Conservation (phyloP, 306 rosid genomes). For the Quercus rubra region DNA sequence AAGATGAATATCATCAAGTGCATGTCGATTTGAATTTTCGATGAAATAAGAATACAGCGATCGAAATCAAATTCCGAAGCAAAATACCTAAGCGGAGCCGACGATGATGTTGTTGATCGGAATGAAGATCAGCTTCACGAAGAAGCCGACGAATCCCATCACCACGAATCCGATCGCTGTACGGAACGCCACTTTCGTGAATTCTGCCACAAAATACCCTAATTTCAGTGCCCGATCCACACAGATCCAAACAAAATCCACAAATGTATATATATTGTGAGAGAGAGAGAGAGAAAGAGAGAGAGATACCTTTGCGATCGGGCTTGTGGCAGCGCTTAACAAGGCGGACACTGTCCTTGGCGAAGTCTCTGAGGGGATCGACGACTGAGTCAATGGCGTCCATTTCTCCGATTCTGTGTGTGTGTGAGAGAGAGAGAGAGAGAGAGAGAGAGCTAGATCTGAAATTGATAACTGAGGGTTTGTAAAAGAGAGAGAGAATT, state of each 20-base stretch:
- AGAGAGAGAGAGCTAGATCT: slow-evolving; percentile 23
- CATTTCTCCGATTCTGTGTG: slow-evolving; percentile 1
- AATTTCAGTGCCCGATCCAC: neutral
- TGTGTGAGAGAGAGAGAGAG: slow-evolving; percentile 5
- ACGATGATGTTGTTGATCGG: slow-evolving; percentile 30
- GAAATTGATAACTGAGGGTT: neutral
- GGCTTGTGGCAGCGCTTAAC: slow-evolving; percentile 30
- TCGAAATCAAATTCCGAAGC: neutral
- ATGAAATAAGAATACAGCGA: neutral
- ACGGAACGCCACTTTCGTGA: slow-evolving; percentile 24
- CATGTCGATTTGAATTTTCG: neutral
- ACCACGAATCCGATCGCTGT: slow-evolving; percentile 28
- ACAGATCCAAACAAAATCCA: neutral
- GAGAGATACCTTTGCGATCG: slow-evolving; percentile 17
- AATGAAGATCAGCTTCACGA: slow-evolving; percentile 28
- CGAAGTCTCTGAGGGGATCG: slow-evolving; percentile 30
- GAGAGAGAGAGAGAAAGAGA: neutral
- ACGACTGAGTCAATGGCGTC: slow-evolving; percentile 26
- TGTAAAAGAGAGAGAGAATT: neutral
- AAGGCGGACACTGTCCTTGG: slow-evolving; percentile 27
- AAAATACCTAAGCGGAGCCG: slow-evolving; percentile 17
- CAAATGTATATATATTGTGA: neutral
- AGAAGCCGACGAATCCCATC: slow-evolving; percentile 30
- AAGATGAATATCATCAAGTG: neutral
- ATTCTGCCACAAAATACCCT: slow-evolving; percentile 3